phyloP scores from a whole-genome alignment of 2,329 filamentous ascomycete genomes.

The Akanthomyces dipterigenus region DNA sequence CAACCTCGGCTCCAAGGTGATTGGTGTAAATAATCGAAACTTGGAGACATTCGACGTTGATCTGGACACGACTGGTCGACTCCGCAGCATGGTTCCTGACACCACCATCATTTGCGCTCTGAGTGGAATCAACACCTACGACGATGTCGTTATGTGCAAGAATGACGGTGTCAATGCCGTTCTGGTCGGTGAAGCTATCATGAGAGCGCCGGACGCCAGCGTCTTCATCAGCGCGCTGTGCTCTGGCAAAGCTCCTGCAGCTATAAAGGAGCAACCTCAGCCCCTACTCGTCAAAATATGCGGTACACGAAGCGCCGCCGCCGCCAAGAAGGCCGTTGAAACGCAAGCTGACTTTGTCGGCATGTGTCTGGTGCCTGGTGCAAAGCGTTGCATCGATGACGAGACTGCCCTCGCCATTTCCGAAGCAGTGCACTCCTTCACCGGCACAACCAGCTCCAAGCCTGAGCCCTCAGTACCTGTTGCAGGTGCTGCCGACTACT shows the following conservation, averaged over 20 bases:
- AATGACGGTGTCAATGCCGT: slow-evolving; percentile 88
- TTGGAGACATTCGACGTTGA: slow-evolving; percentile 96
- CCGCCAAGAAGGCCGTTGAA: slow-evolving; percentile 71
- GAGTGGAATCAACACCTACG: slow-evolving; percentile 83
- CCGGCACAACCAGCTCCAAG: slow-evolving; percentile 31
- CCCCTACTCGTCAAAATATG: slow-evolving; percentile 85
- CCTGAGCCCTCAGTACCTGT: slow-evolving; percentile 22
- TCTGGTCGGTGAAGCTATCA: slow-evolving; percentile 90
- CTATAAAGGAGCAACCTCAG: slow-evolving; percentile 29
- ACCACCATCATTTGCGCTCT: slow-evolving; percentile 87
- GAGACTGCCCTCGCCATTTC: slow-evolving; percentile 79
- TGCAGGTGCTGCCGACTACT: slow-evolving; percentile 58
- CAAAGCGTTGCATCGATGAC: slow-evolving; percentile 71
- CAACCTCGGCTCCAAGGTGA: slow-evolving; percentile 78
- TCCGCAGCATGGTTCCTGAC: slow-evolving; percentile 80
- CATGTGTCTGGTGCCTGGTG: slow-evolving; percentile 80
- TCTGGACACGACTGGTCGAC: slow-evolving; percentile 78
- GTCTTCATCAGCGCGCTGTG: slow-evolving; percentile 81
- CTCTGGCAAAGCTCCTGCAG: slow-evolving; percentile 41
- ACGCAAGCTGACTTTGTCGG: slow-evolving; percentile 88
- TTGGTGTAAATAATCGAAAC: slow-evolving; percentile 97
- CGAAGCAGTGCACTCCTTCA: slow-evolving; percentile 66
- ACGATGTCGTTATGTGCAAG: slow-evolving; percentile 83
- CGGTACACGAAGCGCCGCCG: slow-evolving; percentile 77
- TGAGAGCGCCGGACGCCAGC: slow-evolving; percentile 79